These are phyloP conservation scores for Pisolithus tinctorius DNA, from an alignment of 768 basidiomycete genomes.

Conservation along the genomic window DNA sequence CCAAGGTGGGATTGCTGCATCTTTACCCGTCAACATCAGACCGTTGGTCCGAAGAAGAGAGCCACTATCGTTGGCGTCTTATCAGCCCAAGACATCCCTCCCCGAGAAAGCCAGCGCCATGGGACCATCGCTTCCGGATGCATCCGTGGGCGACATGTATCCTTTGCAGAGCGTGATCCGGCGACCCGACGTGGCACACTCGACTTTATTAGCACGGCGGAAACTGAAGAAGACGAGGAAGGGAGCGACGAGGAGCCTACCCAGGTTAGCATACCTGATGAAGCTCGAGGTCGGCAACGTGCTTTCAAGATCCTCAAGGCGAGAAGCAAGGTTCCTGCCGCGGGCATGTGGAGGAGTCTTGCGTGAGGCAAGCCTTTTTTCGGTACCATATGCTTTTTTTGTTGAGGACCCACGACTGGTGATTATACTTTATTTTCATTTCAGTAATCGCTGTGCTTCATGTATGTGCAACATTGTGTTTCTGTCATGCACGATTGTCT, in stretches of 20 bases:
- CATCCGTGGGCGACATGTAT: conserved; percentile 12
- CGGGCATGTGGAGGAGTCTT: conserved; percentile 80
- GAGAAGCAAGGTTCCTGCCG: conserved; percentile 58
- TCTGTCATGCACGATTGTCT: neutral
- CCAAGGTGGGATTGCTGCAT: conserved; percentile 37
- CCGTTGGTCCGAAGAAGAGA: conserved; percentile 30
- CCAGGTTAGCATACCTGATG: conserved; percentile 16
- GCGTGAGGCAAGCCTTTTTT: conserved; percentile 32
- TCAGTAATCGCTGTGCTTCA: conserved; percentile 26
- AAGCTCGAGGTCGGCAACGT: conserved; percentile 45
- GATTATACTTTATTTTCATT: conserved; percentile 21
- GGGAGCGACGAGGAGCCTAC: conserved; percentile 20
- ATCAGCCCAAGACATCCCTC: conserved; percentile 45
- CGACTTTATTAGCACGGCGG: conserved; percentile 42
- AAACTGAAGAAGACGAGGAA: conserved; percentile 42
- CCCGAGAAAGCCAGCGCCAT: conserved; percentile 30
- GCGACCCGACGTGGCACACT: conserved; percentile 48
- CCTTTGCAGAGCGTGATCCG: conserved; percentile 62
- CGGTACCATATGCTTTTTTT: neutral
- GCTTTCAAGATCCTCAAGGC: conserved; percentile 68
- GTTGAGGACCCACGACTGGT: neutral
- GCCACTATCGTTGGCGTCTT: conserved; percentile 48
- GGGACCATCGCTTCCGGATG: conserved; percentile 21
- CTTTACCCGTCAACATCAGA: conserved; percentile 58
- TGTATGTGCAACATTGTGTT: conserved; percentile 4